Percentiles rank a stretch among this genome's conserved stretches.
Evolutionary conservation across 2,329 filamentous ascomycete genomes (phyloP).

Genomic region (Phaeosphaeriaceae sp.): DNA sequence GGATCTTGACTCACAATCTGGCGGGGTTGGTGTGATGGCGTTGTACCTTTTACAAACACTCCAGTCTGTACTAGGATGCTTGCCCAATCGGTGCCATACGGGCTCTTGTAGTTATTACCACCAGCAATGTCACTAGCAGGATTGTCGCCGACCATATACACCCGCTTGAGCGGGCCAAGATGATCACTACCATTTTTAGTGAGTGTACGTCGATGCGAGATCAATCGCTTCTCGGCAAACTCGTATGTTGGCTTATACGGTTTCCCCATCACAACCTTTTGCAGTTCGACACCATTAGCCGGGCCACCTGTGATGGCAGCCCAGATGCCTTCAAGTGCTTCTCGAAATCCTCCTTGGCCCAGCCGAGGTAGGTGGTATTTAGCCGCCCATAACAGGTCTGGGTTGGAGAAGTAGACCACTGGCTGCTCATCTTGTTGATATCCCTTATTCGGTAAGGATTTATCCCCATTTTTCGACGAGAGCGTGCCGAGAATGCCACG

Average conservation of each 20-base stretch:
- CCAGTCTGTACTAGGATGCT: conserved; percentile 81
- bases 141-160: conserved; percentile 88
- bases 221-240: conserved; percentile 79
- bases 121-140: conserved; percentile 88
- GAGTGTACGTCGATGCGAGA: conserved; percentile 62
- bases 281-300: conserved; percentile 60
- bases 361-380: conserved; percentile 83
- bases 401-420: conserved; percentile 83
- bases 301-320: conserved; percentile 68
- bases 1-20: conserved; percentile 55
- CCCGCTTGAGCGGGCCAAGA: conserved; percentile 64
- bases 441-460: conserved; percentile 71
- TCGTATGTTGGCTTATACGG: conserved; percentile 78
- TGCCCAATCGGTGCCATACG: conserved; percentile 73
- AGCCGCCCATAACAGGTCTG: conserved; percentile 88
- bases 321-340: conserved; percentile 83
- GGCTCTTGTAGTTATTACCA: conserved; percentile 75
- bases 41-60: conserved; percentile 67
- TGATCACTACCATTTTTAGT: conserved; percentile 43
- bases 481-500: conserved; percentile 82
- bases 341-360: conserved; percentile 89
- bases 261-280: conserved; percentile 79
- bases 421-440: conserved; percentile 86
- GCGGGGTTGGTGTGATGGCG: conserved; percentile 66
- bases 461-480: conserved; percentile 72